Percentiles rank a stretch among this genome's conserved stretches.
Conservation (phyloP, 2,329 filamentous ascomycete genomes). For the Thielaviopsis punctulata region DNA sequence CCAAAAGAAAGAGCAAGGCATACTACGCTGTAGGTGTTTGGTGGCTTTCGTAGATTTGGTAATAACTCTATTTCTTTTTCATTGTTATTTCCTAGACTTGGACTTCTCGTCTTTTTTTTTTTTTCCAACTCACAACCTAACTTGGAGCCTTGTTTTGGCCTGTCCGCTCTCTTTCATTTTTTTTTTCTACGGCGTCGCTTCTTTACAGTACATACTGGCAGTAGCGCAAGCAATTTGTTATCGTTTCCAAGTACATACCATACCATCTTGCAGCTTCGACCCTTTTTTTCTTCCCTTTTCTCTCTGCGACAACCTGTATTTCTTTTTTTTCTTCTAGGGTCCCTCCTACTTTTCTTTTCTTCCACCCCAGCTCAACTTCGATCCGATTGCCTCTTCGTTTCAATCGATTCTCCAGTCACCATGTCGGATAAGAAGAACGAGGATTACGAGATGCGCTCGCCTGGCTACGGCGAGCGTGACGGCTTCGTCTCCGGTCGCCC, state of each 20-base stretch:
- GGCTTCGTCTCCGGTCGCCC: conserved; percentile 26
- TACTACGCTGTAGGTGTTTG: too few species aligned
- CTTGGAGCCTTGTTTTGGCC: neutral
- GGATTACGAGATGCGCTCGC: conserved; percentile 57
- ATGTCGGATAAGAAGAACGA: conserved; percentile 89
- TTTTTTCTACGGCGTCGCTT: neutral
- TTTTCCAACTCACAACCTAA: neutral
- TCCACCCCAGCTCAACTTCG: neutral
- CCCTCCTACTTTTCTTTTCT: neutral
- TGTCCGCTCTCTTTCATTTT: neutral
- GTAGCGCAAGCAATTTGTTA: too few species aligned
- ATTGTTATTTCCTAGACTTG: neutral
- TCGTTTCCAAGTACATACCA: neutral
- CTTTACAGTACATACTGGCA: neutral
- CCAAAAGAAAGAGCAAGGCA: too few species aligned
- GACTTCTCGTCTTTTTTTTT: neutral
- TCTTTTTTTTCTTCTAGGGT: neutral
- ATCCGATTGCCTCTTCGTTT: neutral
- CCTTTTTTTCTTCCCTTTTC: neutral
- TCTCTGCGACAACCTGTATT: neutral
- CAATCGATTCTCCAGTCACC: neutral
- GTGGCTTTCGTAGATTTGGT: too few species aligned
- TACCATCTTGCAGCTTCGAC: neutral
- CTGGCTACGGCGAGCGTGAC: conserved; percentile 35
- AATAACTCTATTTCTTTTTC: neutral